phyloP scores from a whole-genome alignment of 441 rosid genomes.

The Euphorbia celastroides region DNA sequence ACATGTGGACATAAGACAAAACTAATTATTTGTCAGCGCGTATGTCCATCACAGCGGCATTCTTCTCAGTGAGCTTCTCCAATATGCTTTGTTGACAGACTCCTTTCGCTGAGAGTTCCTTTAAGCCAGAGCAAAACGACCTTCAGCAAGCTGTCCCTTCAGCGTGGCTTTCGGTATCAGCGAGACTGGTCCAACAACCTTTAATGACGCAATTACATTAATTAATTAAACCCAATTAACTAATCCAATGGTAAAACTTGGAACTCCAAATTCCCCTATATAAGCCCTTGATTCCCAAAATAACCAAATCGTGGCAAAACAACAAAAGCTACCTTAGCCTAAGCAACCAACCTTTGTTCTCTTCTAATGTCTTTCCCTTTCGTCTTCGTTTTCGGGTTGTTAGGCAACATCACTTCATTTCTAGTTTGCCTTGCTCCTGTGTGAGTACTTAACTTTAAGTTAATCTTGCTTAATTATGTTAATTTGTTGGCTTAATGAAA shows the following conservation, averaged over 20 bases:
- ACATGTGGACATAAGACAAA: no score
- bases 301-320: neutral
- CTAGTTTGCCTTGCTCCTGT: constrained; percentile 60
- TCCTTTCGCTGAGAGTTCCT: no score
- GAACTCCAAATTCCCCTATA: constrained; percentile 31
- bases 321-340: neutral
- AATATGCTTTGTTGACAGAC: no score
- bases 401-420: constrained; percentile 59
- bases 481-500: neutral
- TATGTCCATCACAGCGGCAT: no score
- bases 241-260: neutral
- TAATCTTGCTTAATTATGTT: neutral
- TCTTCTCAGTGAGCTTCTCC: no score
- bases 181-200: no score
- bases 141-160: no score
- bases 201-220: neutral
- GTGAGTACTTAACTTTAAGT: constrained; percentile 24
- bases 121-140: no score
- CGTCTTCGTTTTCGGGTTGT: constrained; percentile 55
- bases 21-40: no score
- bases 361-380: constrained; percentile 2
- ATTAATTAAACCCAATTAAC: neutral
- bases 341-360: neutral
- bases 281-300: constrained; percentile 19
- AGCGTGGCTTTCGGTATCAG: no score